Base-by-base conservation (phyloP, 2,329 filamentous ascomycete species). In the Niveomyces coronatus region DNA sequence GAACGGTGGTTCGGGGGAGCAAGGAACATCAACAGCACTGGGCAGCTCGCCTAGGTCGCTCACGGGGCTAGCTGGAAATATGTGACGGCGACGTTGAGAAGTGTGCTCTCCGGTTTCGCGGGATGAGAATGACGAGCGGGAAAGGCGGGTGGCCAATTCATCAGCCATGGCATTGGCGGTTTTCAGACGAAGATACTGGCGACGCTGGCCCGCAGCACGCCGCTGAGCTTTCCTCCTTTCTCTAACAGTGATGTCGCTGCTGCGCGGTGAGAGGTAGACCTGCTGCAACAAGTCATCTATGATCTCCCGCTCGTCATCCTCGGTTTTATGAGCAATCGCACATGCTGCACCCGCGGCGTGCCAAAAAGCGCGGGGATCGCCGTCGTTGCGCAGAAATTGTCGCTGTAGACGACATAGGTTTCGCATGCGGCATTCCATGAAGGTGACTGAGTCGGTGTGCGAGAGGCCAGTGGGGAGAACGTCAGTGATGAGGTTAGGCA, bases 401-500 rank as follows among this genome's bases (percentile, higher is more conserved):
- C 60, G 55, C 37, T 67, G 63, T 6, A 55, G 43, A 13, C 49
- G 49, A 8, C 55, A 61, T 11, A 65, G 47, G 3, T 47, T 46
- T 14, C 49, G 53, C 53, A 66, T 61, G 7, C 57, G 54, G 2
- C 42, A 35, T 40, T 58, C 49, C 42, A 67, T 59, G 41, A 51
- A 48, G n/a, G 50, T 44, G 13, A 57, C 55, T 35, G 64, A 58
- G 11, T 51, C 50, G 13, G 45, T 30, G 34, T 58, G 49, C 7
- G 44, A 43, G 40, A 52, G 41, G 4, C 35, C 42, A 0, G 50
- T 53, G 33, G 65, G 54, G 28, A 66, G 46, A 4, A 60, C 45
- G 34, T 62, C 60, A 17, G 55, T 52, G 18, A 61, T 44, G 23
- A 65, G 50, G 41, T 67, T 67, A 10, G 63, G 61, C 3, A 63